Conservation (phyloP, 2,329 filamentous ascomycete species). For the Fusarium sp. region DNA sequence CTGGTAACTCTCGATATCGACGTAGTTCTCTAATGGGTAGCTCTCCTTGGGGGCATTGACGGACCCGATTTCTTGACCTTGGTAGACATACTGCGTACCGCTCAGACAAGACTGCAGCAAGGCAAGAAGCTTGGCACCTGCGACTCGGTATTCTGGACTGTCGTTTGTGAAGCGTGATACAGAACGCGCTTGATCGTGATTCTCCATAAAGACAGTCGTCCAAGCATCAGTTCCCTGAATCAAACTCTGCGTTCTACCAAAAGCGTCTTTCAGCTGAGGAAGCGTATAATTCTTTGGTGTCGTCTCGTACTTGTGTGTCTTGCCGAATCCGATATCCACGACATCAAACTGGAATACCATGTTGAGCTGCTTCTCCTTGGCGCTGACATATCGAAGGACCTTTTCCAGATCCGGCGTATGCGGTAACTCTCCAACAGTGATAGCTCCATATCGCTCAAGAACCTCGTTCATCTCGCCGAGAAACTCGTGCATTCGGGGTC, state of each 20-base stretch:
- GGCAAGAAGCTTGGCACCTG: constrained; percentile 67
- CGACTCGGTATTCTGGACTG: constrained; percentile 55
- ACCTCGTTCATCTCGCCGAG: constrained; percentile 72
- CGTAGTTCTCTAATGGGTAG: constrained; percentile 66
- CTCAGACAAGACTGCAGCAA: constrained; percentile 61
- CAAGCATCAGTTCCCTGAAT: constrained; percentile 65
- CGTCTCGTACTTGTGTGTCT: constrained; percentile 62
- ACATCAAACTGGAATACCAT: constrained; percentile 77
- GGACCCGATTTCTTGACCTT: constrained; percentile 74
- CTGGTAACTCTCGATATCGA: constrained; percentile 60
- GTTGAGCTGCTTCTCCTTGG: constrained; percentile 66
- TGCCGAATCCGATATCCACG: constrained; percentile 67
- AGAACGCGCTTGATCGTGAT: constrained; percentile 70
- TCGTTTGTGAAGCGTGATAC: constrained; percentile 65
- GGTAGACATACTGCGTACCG: constrained; percentile 73
- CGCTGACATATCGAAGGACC: constrained; percentile 68
- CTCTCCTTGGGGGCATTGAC: constrained; percentile 67
- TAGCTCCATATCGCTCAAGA: constrained; percentile 68
- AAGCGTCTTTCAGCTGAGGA: constrained; percentile 57
- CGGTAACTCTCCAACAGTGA: constrained; percentile 77
- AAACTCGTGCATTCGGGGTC: constrained; percentile 74
- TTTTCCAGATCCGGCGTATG: constrained; percentile 65
- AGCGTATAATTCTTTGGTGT: constrained; percentile 56
- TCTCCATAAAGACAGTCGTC: constrained; percentile 72
- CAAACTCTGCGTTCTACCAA: constrained; percentile 61